phyloP scores from a whole-genome alignment of 306 rosid species.

The Medicago lupulina region DNA sequence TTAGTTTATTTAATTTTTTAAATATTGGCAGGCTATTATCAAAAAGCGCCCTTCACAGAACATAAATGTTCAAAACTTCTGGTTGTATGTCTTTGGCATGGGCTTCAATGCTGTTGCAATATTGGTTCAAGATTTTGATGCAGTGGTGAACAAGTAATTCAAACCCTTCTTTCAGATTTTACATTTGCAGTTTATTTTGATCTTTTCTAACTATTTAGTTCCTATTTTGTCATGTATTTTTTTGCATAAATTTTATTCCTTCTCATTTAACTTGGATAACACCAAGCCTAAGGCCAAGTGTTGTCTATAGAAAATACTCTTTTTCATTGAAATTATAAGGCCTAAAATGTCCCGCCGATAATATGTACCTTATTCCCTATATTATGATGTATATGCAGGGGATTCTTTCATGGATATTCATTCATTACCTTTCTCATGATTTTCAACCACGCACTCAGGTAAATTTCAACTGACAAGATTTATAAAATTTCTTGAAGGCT shows the following conservation, averaged over 20 bases:
- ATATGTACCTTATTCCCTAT: conserved; percentile 38
- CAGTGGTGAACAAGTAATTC: conserved; percentile 81
- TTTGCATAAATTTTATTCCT: conserved; percentile 29
- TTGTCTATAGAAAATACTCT: neutral
- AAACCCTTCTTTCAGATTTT: conserved; percentile 41
- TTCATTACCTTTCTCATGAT: conserved; percentile 89
- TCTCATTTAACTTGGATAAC: conserved; percentile 28
- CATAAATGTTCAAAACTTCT: conserved; percentile 95
- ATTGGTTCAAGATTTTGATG: conserved; percentile 93
- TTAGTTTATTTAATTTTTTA: conserved; percentile 4
- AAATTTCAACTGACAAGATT: conserved; percentile 34
- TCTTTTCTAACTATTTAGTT: conserved; percentile 9
- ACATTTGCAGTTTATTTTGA: conserved; percentile 35
- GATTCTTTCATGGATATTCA: conserved; percentile 92
- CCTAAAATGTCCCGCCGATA: conserved; percentile 8
- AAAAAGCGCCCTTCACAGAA: conserved; percentile 96
- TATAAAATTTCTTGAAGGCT: conserved; percentile 29
- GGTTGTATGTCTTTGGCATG: conserved; percentile 96
- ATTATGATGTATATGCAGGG: conserved; percentile 64
- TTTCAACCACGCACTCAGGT: conserved; percentile 96
- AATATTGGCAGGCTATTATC: conserved; percentile 78
- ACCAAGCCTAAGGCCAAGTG: conserved; percentile 16
- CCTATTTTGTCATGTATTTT: conserved; percentile 1
- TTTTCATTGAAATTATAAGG: conserved; percentile 24
- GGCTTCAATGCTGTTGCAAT: conserved; percentile 87